Evolutionary conservation across 2,329 filamentous ascomycete species (phyloP).

Genomic region (Camillea tinctor): DNA sequence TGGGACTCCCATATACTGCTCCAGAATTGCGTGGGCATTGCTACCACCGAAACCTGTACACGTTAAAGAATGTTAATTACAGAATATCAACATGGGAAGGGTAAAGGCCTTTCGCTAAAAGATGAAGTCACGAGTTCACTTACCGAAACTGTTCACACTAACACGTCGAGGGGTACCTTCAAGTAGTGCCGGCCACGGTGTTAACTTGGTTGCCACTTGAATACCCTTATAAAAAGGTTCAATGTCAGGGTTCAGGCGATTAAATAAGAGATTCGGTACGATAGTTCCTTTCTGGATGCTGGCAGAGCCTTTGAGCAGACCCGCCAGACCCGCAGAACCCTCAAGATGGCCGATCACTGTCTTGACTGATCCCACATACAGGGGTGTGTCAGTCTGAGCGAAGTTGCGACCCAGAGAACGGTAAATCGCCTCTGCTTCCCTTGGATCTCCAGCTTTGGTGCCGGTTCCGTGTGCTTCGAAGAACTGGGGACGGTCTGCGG

Average conservation of each 20-base stretch:
- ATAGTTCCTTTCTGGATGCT: slow-evolving; percentile 11
- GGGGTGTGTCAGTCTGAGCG: neutral
- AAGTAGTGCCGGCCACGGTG: slow-evolving; percentile 17
- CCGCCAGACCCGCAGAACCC: slow-evolving; percentile 28
- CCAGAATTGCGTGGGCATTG: slow-evolving; percentile 12
- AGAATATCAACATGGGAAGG: too few species aligned
- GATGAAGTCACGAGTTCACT: neutral
- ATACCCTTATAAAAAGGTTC: slow-evolving; percentile 23
- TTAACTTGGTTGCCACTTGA: slow-evolving; percentile 6
- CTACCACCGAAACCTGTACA: slow-evolving; percentile 8
- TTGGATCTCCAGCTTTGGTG: slow-evolving; percentile 22
- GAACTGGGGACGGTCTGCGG: slow-evolving; percentile 12
- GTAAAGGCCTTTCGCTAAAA: neutral
- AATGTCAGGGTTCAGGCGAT: slow-evolving; percentile 28
- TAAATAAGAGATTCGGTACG: slow-evolving; percentile 33
- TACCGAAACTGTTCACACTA: slow-evolving; percentile 17
- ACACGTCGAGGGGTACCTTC: slow-evolving; percentile 3
- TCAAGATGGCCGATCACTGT: slow-evolving; percentile 31
- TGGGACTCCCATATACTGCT: neutral
- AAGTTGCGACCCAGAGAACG: slow-evolving; percentile 3
- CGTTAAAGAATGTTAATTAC: neutral
- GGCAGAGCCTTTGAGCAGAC: slow-evolving; percentile 25
- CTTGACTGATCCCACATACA: slow-evolving; percentile 26
- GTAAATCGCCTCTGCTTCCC: slow-evolving; percentile 23
- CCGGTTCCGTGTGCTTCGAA: slow-evolving; percentile 29